A percentile compares a stretch with the other conserved stretches of the same genome.
Evolutionary conservation across 1,139 yeast genomes (phyloP).

Genomic region (Wickerhamiella pararugosa): DNA sequence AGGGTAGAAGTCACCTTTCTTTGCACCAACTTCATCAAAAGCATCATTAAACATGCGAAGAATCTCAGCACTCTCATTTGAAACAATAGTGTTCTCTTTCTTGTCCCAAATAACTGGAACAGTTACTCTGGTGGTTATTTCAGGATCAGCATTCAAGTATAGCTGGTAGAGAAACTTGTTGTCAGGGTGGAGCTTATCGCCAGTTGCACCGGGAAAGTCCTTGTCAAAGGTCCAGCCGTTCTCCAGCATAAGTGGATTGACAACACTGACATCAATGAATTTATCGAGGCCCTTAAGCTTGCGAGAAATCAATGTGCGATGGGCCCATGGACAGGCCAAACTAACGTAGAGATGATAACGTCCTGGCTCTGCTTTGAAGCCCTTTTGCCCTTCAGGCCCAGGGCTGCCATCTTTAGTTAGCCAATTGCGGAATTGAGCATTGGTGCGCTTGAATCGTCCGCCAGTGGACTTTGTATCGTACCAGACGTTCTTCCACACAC

Average conservation of each 20-base stretch:
- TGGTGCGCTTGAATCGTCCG: slow-evolving; percentile 15
- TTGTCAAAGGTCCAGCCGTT: slow-evolving; percentile 75
- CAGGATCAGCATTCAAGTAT: slow-evolving; percentile 60
- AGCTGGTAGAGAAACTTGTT: slow-evolving; percentile 48
- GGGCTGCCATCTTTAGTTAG: slow-evolving; percentile 11
- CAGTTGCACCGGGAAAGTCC: slow-evolving; percentile 41
- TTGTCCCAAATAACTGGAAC: slow-evolving; percentile 92
- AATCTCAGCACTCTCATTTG: slow-evolving; percentile 80
- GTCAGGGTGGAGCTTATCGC: slow-evolving; percentile 47
- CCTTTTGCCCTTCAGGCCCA: slow-evolving; percentile 9
- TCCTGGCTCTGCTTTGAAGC: slow-evolving; percentile 54
- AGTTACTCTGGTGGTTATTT: slow-evolving; percentile 68
- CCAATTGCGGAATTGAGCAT: slow-evolving; percentile 15
- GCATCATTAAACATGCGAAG: slow-evolving; percentile 68
- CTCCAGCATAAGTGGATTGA: slow-evolving; percentile 74
- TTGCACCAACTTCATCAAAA: slow-evolving; percentile 38
- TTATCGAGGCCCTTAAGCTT: slow-evolving; percentile 61
- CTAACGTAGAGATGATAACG: slow-evolving; percentile 87
- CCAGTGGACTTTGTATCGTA: slow-evolving; percentile 17
- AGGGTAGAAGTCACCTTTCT: slow-evolving; percentile 41
- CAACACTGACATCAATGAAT: slow-evolving; percentile 43
- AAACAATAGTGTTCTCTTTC: slow-evolving; percentile 66
- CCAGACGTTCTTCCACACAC: slow-evolving; percentile 17
- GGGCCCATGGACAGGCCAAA: slow-evolving; percentile 89
- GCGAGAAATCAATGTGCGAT: slow-evolving; percentile 64